Conservation (phyloP, 106 monocot genomes). For the Apostasia ramifera region DNA sequence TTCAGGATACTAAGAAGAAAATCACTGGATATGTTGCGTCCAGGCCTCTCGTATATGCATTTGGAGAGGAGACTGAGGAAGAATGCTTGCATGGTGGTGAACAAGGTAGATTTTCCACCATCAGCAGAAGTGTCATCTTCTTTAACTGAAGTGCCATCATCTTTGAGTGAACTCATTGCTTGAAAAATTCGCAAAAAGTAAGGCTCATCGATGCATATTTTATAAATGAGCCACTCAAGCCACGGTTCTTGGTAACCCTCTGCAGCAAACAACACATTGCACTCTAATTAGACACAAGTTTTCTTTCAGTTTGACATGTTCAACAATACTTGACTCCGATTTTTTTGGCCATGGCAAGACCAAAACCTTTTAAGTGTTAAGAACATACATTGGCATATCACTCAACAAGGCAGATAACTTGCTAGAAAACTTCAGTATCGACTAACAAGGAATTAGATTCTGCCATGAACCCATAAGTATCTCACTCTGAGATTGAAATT, state of each 20-base stretch:
- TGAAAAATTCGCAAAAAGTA: conserved; percentile 17
- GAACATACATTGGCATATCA: too few relatives aligned
- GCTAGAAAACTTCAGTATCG: too few relatives aligned
- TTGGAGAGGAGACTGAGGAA: conserved; percentile 38
- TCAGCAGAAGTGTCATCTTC: not conserved
- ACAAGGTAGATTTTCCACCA: not conserved
- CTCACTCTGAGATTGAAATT: too few relatives aligned
- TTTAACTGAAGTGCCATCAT: conserved; percentile 6
- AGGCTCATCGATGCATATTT: conserved; percentile 47
- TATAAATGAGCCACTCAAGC: conserved; percentile 49
- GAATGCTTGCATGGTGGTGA: conserved; percentile 40
- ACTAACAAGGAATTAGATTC: too few relatives aligned
- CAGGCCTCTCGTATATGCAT: conserved; percentile 25
- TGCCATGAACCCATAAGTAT: too few relatives aligned
- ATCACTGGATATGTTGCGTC: conserved; percentile 22
- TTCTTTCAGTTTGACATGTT: too few relatives aligned
- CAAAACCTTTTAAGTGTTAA: too few relatives aligned
- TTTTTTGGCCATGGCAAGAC: too few relatives aligned
- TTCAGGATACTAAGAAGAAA: conserved; percentile 32
- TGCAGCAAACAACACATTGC: conserved; percentile 5
- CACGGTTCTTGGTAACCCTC: conserved; percentile 47
- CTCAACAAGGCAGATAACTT: too few relatives aligned
- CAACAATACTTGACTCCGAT: too few relatives aligned
- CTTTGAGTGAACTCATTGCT: conserved; percentile 4
- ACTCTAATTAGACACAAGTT: too few relatives aligned